Base-by-base conservation (phyloP, 345 rosid genomes). In the Rhodomyrtus tomentosa region DNA sequence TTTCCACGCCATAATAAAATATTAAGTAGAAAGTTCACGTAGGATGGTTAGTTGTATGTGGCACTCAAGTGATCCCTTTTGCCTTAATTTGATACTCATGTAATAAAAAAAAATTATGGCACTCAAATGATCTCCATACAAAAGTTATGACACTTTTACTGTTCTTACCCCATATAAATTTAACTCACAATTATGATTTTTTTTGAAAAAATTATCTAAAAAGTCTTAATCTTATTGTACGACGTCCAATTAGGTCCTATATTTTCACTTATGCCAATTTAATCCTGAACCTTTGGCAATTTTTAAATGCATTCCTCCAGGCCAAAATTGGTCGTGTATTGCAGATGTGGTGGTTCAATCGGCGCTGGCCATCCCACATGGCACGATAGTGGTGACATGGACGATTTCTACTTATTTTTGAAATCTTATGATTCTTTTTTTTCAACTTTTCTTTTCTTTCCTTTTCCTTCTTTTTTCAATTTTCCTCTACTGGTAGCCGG, bases 271-370 rank as follows among this genome's bases (percentile, higher is more conserved):
- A 1, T 42, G 48, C 7, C 49, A 5, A 45, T 45, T 45, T 45
- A 45, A 10, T 45, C 49, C 6, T 8, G 10, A 59, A 59, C 38
- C 6, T 27, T 27, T 14, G 20, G 0, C 0, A 2, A 59, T 59
- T 27, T 16, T 59, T 29, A 0, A 59, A 27, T 59, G 38, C 10
- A 59, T 10, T 27, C 72, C 38, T 59, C 5, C 16, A 13, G 18
- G 5, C 2, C 52, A 50, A 49, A 50, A 50, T 50, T 50, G 52
- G 18, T 5, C 5, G 0, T 13, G 11, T 27, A 27, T 14, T 2
- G 20, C 6, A 3, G 10, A 59, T 1, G 0, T 27, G 38, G 4
- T 4, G 0, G 0, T 59, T 7, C 6, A 59, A 0, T 59, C 8
- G 11, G 10, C 3, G 7, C 6, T 1, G 1, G 1, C 72, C 20